These are phyloP conservation scores for Pelargonium nanum DNA, from an alignment of 345 rosid genomes.

Conservation along the genomic window DNA sequence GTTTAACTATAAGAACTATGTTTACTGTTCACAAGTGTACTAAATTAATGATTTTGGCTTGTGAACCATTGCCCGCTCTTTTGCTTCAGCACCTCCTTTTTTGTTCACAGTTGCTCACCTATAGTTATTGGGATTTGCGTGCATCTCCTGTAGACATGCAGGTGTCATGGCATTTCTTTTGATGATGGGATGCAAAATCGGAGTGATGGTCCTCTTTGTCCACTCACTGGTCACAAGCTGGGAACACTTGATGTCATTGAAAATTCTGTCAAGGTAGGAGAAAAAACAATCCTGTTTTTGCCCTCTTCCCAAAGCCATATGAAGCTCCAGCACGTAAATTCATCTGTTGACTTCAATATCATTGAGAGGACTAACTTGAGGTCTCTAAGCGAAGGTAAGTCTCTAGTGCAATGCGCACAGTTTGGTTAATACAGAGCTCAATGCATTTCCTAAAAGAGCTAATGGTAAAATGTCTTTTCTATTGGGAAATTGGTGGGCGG, in stretches of 20 bases:
- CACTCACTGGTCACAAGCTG: slow-evolving; percentile 39
- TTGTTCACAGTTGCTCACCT: slow-evolving; percentile 2
- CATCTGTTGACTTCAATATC: slow-evolving; percentile 44
- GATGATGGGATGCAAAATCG: slow-evolving; percentile 18
- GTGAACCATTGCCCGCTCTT: too few relatives aligned
- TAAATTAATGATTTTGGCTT: not conserved
- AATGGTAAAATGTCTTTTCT: not conserved
- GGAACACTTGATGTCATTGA: slow-evolving; percentile 38
- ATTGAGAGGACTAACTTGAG: slow-evolving; percentile 59
- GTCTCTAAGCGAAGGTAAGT: slow-evolving; percentile 67
- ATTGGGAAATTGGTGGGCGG: too few relatives aligned
- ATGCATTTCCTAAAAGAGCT: not conserved
- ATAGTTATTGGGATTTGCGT: slow-evolving; percentile 6
- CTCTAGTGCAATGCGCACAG: not conserved
- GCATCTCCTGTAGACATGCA: slow-evolving; percentile 40
- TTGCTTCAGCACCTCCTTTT: not conserved
- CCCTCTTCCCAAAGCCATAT: slow-evolving; percentile 41
- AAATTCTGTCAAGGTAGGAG: slow-evolving; percentile 58
- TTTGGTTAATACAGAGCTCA: not conserved
- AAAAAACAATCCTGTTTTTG: slow-evolving; percentile 40
- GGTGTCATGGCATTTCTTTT: slow-evolving; percentile 57
- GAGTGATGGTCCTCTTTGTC: slow-evolving; percentile 34
- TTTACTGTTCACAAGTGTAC: not conserved
- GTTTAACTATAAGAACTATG: too few relatives aligned
- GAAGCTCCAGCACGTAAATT: slow-evolving; percentile 37